Evolutionary conservation across 352 stramenopile species (phyloP).

Genomic region (Pythium chondricola): DNA sequence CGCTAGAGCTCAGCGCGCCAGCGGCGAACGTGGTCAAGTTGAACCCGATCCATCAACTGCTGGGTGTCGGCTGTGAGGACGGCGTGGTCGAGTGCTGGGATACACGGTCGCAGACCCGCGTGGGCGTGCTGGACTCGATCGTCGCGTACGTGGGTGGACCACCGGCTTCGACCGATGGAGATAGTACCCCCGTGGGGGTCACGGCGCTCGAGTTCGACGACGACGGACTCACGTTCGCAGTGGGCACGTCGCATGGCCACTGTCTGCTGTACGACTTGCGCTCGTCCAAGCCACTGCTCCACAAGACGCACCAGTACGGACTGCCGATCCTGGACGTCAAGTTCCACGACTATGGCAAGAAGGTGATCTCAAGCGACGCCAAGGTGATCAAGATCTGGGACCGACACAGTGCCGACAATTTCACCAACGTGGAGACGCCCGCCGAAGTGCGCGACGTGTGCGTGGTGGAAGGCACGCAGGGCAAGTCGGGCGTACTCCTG

Average conservation of each 20-base stretch:
- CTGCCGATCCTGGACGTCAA: conserved; percentile 93
- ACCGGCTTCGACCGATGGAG: too few relatives aligned
- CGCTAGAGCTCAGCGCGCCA: conserved; percentile 54
- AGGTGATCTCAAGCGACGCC: conserved; percentile 93
- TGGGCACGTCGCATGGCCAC: conserved; percentile 92
- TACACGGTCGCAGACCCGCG: conserved; percentile 71
- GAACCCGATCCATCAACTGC: conserved; percentile 87
- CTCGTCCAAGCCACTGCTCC: conserved; percentile 89
- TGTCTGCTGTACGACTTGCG: conserved; percentile 96
- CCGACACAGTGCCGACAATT: conserved; percentile 78
- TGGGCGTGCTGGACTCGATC: conserved; percentile 57
- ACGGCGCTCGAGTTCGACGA: conserved; percentile 92
- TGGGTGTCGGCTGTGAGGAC: conserved; percentile 91
- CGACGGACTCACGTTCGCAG: conserved; percentile 92
- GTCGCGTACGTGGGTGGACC: conserved; percentile 57
- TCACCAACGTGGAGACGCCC: conserved; percentile 97
- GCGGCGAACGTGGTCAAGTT: conserved; percentile 89
- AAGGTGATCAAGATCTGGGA: conserved; percentile 99
- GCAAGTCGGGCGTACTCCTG: conserved; percentile 94
- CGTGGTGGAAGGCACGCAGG: conserved; percentile 85
- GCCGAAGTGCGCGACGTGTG: conserved; percentile 95
- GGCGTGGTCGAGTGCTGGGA: conserved; percentile 96
- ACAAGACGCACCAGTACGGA: conserved; percentile 97
- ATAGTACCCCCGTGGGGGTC: conserved; percentile 83
- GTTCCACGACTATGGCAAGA: conserved; percentile 87